These are phyloP conservation scores for Clarireedia hainanense DNA, from an alignment of 2,329 filamentous ascomycete species.

Conservation along the genomic window DNA sequence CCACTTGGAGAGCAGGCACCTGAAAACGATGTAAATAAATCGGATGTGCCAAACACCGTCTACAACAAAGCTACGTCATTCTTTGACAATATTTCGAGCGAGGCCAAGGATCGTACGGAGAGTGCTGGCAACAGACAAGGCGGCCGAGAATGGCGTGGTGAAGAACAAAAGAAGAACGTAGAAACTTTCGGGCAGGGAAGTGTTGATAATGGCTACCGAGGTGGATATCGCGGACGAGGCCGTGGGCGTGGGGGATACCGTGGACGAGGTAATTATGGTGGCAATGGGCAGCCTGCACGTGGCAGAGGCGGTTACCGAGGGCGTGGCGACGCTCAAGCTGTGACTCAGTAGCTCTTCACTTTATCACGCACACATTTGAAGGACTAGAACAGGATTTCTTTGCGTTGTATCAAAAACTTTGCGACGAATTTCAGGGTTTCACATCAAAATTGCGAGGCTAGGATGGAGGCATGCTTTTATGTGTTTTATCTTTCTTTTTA, in stretches of 20 bases:
- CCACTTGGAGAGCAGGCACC: slow-evolving; percentile 48
- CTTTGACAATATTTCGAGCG: slow-evolving; percentile 97
- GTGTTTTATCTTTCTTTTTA: slow-evolving; percentile 17
- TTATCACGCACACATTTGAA: slow-evolving; percentile 3
- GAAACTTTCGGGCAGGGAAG: slow-evolving; percentile 97
- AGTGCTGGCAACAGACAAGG: slow-evolving; percentile 59
- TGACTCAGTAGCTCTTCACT: slow-evolving; percentile 16
- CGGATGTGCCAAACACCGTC: slow-evolving; percentile 37
- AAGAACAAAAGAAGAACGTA: slow-evolving; percentile 92
- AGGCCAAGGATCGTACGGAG: slow-evolving; percentile 80
- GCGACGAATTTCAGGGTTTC: slow-evolving; percentile 17
- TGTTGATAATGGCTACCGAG: slow-evolving; percentile 70
- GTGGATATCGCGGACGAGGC: slow-evolving; percentile 72
- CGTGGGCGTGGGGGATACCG: slow-evolving; percentile 40
- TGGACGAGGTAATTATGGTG: slow-evolving; percentile 20
- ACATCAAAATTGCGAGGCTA: slow-evolving; percentile 11
- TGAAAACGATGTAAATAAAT: slow-evolving; percentile 27
- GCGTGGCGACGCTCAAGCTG: slow-evolving; percentile 21
- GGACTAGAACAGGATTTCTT: slow-evolving; percentile 16
- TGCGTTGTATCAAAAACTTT: slow-evolving; percentile 25
- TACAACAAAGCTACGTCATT: slow-evolving; percentile 91
- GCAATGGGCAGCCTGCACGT: slow-evolving; percentile 19
- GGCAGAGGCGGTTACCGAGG: slow-evolving; percentile 26
- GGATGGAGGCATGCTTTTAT: slow-evolving; percentile 12
- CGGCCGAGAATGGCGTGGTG: slow-evolving; percentile 80